Evolutionary conservation across 2,329 filamentous ascomycete genomes (phyloP).

Genomic region (Atkinsonella texensis): DNA sequence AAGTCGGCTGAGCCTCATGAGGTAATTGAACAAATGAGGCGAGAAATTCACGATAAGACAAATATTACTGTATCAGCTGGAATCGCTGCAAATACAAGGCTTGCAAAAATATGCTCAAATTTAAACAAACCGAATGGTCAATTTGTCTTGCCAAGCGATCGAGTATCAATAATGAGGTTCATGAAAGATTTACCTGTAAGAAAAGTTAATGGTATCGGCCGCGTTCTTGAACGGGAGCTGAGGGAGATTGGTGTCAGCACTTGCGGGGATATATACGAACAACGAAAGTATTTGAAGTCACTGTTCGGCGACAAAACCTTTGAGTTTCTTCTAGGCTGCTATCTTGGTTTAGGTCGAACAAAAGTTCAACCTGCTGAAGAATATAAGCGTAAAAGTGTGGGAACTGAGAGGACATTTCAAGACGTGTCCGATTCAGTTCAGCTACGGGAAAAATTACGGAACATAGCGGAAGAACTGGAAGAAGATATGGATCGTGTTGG

Average conservation of each 20-base stretch:
- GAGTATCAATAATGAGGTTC: conserved; percentile 67
- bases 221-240: conserved; percentile 85
- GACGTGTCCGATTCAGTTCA: conserved; percentile 60
- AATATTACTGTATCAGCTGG: conserved; percentile 87
- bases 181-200: conserved; percentile 74
- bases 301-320: conserved; percentile 90
- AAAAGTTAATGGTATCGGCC: conserved; percentile 90
- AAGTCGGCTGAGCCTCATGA: conserved; percentile 59
- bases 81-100: conserved; percentile 82
- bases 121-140: conserved; percentile 96
- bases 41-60: conserved; percentile 62
- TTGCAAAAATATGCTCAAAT: conserved; percentile 94
- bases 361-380: conserved; percentile 77
- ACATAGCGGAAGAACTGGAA: conserved; percentile 74
- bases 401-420: conserved; percentile 83
- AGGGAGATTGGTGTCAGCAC: conserved; percentile 77
- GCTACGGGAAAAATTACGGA: conserved; percentile 65
- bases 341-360: conserved; percentile 78
- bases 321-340: conserved; percentile 71
- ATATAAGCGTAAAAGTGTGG: conserved; percentile 84
- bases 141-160: conserved; percentile 61
- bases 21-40: conserved; percentile 64
- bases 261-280: conserved; percentile 73
- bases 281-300: conserved; percentile 59
- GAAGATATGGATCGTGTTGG: conserved; percentile 69